phyloP scores from a whole-genome alignment of 2,329 filamentous ascomycete species.

The Ascochyta clinopodiicola region DNA sequence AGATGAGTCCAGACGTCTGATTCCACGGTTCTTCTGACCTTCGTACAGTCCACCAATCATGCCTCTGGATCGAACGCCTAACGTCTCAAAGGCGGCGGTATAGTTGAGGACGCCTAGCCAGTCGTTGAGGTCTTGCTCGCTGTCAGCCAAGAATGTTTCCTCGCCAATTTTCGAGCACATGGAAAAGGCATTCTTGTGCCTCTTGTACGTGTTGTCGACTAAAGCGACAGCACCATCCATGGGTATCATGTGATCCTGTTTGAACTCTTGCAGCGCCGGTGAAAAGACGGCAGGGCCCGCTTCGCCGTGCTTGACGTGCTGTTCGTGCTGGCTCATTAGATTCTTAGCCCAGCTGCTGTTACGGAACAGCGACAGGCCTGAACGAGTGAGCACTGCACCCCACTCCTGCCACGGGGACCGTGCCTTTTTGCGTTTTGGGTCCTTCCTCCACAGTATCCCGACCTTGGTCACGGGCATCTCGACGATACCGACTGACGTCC shows the following conservation, averaged over 20 bases:
- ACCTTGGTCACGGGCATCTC: constrained; percentile 98
- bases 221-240: constrained; percentile 92
- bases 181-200: constrained; percentile 93
- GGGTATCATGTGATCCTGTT: constrained; percentile 90
- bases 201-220: constrained; percentile 84
- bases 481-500: constrained; percentile 84
- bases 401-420: constrained; percentile 98
- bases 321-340: constrained; percentile 85
- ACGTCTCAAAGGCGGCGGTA: constrained; percentile 89
- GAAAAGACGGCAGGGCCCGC: constrained; percentile 85
- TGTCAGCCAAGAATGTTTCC: constrained; percentile 89
- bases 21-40: constrained; percentile 75
- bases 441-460: constrained; percentile 92
- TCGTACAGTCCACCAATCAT: constrained; percentile 86
- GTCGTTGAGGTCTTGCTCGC: constrained; percentile 90
- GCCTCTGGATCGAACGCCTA: constrained; percentile 87
- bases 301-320: constrained; percentile 78
- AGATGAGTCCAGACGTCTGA: constrained; percentile 71
- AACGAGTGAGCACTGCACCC: constrained; percentile 95
- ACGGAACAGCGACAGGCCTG: constrained; percentile 94
- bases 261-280: constrained; percentile 88
- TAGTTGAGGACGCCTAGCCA: constrained; percentile 98
- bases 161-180: constrained; percentile 85
- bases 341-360: constrained; percentile 93
- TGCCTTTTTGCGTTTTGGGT: constrained; percentile 89